Conservation (phyloP, 2,329 filamentous ascomycete species). For the Calonectria pauciramosa region DNA sequence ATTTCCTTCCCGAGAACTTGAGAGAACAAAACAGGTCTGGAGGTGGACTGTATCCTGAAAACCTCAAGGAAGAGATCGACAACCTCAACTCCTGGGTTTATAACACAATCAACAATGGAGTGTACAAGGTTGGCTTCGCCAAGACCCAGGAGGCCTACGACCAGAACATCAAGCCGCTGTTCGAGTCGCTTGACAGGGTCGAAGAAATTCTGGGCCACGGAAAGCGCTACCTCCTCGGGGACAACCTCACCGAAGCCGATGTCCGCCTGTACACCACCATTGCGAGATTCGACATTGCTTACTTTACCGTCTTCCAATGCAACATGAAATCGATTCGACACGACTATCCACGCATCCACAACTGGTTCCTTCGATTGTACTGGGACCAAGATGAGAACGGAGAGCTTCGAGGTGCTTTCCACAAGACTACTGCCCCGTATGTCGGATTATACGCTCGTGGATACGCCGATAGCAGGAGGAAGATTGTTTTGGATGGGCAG, state of each 20-base stretch:
- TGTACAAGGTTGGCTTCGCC: slow-evolving; percentile 74
- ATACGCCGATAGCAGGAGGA: slow-evolving; percentile 4
- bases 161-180: slow-evolving; percentile 70
- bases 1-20: slow-evolving; percentile 64
- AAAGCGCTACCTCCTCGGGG: slow-evolving; percentile 73
- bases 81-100: slow-evolving; percentile 78
- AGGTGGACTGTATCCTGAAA: slow-evolving; percentile 69
- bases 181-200: slow-evolving; percentile 74
- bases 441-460: background rate
- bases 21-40: slow-evolving; percentile 64
- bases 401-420: slow-evolving; percentile 10
- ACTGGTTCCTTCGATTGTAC: slow-evolving; percentile 78
- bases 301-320: slow-evolving; percentile 75
- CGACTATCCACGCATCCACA: slow-evolving; percentile 76
- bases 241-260: slow-evolving; percentile 77
- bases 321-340: slow-evolving; percentile 74
- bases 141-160: slow-evolving; percentile 76
- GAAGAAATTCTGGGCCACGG: slow-evolving; percentile 67
- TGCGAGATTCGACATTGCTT: slow-evolving; percentile 77
- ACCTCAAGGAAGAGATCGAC: slow-evolving; percentile 71
- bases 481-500: slow-evolving; percentile 2
- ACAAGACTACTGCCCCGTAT: slow-evolving; percentile 17
- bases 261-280: slow-evolving; percentile 77
- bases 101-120: slow-evolving; percentile 62
- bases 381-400: slow-evolving; percentile 67